Evolutionary conservation across 2,329 filamentous ascomycete species (phyloP).

Genomic region (Aspergillus ibericus): DNA sequence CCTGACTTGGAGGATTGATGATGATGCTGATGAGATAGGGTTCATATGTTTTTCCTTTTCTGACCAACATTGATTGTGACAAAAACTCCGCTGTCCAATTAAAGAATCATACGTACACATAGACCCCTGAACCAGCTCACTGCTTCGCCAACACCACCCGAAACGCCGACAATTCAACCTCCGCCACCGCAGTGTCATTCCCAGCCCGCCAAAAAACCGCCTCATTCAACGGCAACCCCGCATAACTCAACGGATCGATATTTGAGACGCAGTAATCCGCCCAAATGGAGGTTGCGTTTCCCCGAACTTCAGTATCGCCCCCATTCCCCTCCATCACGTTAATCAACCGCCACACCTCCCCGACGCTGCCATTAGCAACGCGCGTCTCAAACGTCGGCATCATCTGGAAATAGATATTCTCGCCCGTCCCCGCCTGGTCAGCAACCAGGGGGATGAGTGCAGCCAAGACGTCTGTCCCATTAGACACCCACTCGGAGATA

Average conservation of each 20-base stretch:
- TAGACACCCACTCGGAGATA: slow-evolving; percentile 5
- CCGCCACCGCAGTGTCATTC: slow-evolving; percentile 14
- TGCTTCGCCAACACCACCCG: slow-evolving; percentile 13
- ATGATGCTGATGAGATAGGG: background rate
- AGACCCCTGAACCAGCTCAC: background rate
- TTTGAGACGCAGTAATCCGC: slow-evolving; percentile 40
- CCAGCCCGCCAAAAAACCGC: slow-evolving; percentile 35
- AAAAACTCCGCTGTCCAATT: background rate
- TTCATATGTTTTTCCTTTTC: background rate
- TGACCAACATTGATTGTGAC: no score
- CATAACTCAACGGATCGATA: slow-evolving; percentile 34
- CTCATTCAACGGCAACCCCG: slow-evolving; percentile 34
- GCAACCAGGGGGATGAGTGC: background rate
- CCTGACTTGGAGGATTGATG: no score
- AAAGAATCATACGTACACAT: no score
- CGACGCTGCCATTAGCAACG: slow-evolving; percentile 10
- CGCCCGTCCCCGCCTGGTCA: background rate
- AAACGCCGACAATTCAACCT: slow-evolving; percentile 36
- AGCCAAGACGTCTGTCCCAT: slow-evolving; percentile 9
- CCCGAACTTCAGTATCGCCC: background rate
- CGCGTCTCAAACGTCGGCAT: background rate
- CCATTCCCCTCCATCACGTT: slow-evolving; percentile 15
- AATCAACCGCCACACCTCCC: slow-evolving; percentile 38
- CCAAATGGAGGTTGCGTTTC: slow-evolving; percentile 11
- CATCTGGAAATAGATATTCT: background rate